These are phyloP conservation scores for Globisporangium parvum DNA, from an alignment of 352 stramenopile genomes.

Conservation along the genomic window DNA sequence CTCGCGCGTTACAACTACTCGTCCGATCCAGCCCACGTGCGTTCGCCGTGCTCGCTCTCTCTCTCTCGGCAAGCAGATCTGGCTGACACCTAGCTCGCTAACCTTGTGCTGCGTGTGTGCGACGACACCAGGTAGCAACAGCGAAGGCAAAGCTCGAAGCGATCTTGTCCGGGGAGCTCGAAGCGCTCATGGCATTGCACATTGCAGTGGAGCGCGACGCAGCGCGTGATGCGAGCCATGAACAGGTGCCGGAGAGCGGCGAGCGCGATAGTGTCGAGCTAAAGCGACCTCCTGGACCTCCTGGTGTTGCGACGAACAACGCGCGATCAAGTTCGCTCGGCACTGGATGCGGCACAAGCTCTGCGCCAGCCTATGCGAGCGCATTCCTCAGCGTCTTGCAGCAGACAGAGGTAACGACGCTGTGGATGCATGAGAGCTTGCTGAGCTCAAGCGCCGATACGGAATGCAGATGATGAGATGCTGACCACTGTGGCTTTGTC, in stretches of 20 bases:
- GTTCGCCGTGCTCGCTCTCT: not conserved
- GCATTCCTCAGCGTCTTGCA: conserved; percentile 40
- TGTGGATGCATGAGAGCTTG: not conserved
- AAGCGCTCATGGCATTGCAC: conserved; percentile 24
- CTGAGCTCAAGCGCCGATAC: not conserved
- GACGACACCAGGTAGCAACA: conserved; percentile 15
- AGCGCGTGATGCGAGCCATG: not conserved
- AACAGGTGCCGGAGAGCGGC: conserved; percentile 6
- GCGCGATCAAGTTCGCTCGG: conserved; percentile 12
- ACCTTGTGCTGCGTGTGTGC: not conserved
- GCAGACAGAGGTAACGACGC: conserved; percentile 30
- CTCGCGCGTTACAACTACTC: conserved; percentile 46
- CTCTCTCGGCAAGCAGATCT: no score
- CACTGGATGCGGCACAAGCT: conserved; percentile 31
- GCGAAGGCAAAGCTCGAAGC: conserved; percentile 30
- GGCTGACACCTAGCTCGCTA: no score
- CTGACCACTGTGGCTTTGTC: not conserved
- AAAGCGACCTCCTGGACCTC: not conserved
- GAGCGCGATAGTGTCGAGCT: conserved; percentile 3
- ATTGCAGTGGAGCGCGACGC: conserved; percentile 4
- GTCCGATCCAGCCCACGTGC: conserved; percentile 33
- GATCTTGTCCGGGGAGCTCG: conserved; percentile 21
- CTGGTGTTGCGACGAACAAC: no score
- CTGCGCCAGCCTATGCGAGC: conserved; percentile 37
- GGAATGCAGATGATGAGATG: no score